Conservation (phyloP, 768 basidiomycete genomes). For the Panellus pusillus region DNA sequence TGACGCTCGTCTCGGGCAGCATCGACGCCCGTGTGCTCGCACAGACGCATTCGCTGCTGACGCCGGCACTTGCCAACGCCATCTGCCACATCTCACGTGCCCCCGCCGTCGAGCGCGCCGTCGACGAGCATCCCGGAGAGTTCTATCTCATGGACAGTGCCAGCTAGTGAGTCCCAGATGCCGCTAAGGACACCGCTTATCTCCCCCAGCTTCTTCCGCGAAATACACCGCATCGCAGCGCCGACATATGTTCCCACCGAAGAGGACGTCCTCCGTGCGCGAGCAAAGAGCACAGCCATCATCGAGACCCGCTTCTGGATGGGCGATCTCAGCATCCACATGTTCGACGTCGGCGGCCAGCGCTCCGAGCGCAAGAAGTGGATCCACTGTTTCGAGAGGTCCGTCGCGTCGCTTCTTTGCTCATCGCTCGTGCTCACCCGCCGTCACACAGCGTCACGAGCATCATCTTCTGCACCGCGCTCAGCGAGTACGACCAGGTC, state of each 20-base stretch:
- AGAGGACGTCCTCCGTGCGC: slow-evolving; percentile 81
- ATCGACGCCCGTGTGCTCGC: slow-evolving; percentile 45
- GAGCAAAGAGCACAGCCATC: slow-evolving; percentile 88
- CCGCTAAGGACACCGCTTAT: no score
- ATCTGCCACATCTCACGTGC: slow-evolving; percentile 53
- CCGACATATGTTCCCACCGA: slow-evolving; percentile 81
- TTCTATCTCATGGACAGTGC: slow-evolving; percentile 73
- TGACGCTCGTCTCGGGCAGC: no score
- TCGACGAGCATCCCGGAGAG: slow-evolving; percentile 42
- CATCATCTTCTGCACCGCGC: slow-evolving; percentile 57
- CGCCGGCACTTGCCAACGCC: slow-evolving; percentile 46
- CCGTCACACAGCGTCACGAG: slow-evolving; percentile 47
- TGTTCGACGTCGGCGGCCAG: slow-evolving; percentile 82
- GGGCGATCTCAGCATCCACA: slow-evolving; percentile 64
- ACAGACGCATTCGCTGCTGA: slow-evolving; percentile 24
- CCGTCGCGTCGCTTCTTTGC: not conserved
- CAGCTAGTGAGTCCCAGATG: no score
- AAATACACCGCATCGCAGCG: slow-evolving; percentile 77
- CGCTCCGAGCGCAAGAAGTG: slow-evolving; percentile 83
- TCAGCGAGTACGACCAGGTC: slow-evolving; percentile 60
- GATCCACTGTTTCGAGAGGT: slow-evolving; percentile 66
- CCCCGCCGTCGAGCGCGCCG: slow-evolving; percentile 33
- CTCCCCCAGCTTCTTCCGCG: slow-evolving; percentile 88
- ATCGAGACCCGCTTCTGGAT: slow-evolving; percentile 82
- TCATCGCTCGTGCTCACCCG: not conserved